Percentiles rank a stretch among this genome's conserved stretches.
phyloP scores from a whole-genome alignment of 192 early-diverging fungal species.

The Lobosporangium transversale region DNA sequence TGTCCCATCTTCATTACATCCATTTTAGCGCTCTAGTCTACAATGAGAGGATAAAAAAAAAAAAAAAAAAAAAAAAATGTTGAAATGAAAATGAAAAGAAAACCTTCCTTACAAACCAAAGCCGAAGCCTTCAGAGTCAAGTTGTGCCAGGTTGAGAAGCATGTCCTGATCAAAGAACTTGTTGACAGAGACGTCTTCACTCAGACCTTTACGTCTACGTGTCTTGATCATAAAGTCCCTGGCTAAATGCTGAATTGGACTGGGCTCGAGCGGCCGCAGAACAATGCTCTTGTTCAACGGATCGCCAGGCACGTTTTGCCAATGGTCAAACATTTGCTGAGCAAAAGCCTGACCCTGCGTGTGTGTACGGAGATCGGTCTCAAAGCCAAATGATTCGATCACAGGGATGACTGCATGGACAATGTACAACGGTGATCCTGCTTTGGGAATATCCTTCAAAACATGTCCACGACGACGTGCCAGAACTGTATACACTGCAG shows the following conservation, averaged over 20 bases:
- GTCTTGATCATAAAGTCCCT: conserved; percentile 99
- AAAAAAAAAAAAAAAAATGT: conserved; percentile 7
- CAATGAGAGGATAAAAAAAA: conserved; percentile 3
- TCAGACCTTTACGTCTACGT: conserved; percentile 88
- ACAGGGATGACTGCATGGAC: conserved; percentile 95
- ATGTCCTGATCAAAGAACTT: conserved; percentile 67
- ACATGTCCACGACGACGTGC: conserved; percentile 95
- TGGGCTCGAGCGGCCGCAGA: conserved; percentile 91
- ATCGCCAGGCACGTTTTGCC: conserved; percentile 98
- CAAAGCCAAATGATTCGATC: conserved; percentile 96
- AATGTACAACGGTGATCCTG: conserved; percentile 93
- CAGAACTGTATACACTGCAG: conserved; percentile 94
- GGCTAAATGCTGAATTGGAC: conserved; percentile 86
- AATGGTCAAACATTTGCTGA: conserved; percentile 98
- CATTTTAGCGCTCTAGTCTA: no score
- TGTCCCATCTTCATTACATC: no score
- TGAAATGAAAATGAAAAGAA: no score
- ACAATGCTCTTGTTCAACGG: conserved; percentile 91
- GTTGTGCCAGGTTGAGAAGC: conserved; percentile 41
- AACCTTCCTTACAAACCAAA: conserved; percentile 26
- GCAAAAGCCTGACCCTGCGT: conserved; percentile 98
- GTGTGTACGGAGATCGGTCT: conserved; percentile 95
- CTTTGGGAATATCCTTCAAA: conserved; percentile 91
- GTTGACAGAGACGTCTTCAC: conserved; percentile 83
- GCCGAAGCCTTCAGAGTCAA: conserved; percentile 49